Percentiles rank a stretch among this genome's conserved stretches.
These are phyloP conservation scores for Penicillium ucsense DNA, from an alignment of 495 filamentous ascomycete species.

Conservation along the genomic window DNA sequence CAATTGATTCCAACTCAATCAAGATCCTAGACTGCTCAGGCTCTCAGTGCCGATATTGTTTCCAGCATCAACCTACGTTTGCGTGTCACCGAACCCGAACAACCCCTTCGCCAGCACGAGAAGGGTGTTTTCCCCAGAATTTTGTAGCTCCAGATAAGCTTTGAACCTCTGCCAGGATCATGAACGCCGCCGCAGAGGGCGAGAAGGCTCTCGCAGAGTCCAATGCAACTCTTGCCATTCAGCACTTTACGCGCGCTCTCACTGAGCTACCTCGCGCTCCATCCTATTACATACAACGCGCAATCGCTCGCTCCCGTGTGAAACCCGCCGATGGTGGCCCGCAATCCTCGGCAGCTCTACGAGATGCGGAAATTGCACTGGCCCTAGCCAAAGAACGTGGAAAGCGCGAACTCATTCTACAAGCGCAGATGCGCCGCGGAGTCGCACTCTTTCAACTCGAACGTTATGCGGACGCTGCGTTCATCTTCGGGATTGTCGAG, in stretches of 20 bases:
- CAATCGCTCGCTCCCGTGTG: constrained; percentile 68
- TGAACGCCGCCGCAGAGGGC: constrained; percentile 54
- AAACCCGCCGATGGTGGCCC: constrained; percentile 37
- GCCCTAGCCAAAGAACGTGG: constrained; percentile 58
- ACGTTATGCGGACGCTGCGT: constrained; percentile 65
- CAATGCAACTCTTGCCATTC: constrained; percentile 58
- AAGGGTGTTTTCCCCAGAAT: too few species aligned
- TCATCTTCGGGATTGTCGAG: constrained; percentile 59
- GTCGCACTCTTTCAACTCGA: constrained; percentile 62
- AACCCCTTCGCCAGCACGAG: too few species aligned
- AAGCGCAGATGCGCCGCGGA: constrained; percentile 72
- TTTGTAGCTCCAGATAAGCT: not conserved
- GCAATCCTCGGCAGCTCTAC: constrained; percentile 49
- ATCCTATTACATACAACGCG: constrained; percentile 78
- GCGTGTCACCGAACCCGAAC: too few species aligned
- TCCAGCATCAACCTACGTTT: too few species aligned
- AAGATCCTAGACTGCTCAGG: too few species aligned
- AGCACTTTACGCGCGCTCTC: constrained; percentile 69
- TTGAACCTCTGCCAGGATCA: constrained; percentile 11
- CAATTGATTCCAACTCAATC: too few species aligned
- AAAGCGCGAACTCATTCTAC: constrained; percentile 68
- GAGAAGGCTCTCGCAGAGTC: constrained; percentile 52
- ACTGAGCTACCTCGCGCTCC: constrained; percentile 54
- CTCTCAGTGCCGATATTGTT: too few species aligned
- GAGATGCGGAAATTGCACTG: constrained; percentile 73